These are phyloP conservation scores for Coleophoma crateriformis DNA, from an alignment of 2,329 filamentous ascomycete genomes.

Conservation along the genomic window DNA sequence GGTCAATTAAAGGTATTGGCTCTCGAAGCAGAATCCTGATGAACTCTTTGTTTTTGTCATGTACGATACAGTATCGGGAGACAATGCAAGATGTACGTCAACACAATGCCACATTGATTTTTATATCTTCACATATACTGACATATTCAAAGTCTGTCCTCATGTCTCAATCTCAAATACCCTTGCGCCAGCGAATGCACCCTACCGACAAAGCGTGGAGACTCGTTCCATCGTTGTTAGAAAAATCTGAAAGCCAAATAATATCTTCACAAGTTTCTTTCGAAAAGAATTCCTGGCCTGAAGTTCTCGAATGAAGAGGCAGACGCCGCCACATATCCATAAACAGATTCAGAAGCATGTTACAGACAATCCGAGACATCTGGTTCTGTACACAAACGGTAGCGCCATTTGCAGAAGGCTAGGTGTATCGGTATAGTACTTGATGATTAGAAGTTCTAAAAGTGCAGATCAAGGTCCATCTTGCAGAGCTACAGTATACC, in stretches of 20 bases:
- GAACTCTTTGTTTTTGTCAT: conserved; percentile 19
- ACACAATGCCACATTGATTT: background rate
- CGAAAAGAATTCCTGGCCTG: too few relatives aligned
- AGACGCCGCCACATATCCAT: too few relatives aligned
- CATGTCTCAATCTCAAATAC: conserved; percentile 14
- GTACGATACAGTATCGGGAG: conserved; percentile 13
- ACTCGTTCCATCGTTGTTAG: conserved; percentile 15
- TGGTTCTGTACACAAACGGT: too few relatives aligned
- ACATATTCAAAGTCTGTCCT: conserved; percentile 9
- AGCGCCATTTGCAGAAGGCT: too few relatives aligned
- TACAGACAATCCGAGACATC: too few relatives aligned
- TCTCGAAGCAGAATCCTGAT: conserved; percentile 13
- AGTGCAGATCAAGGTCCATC: too few relatives aligned
- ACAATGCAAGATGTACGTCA: conserved; percentile 14
- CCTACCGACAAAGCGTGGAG: conserved; percentile 9
- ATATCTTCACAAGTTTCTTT: too few relatives aligned
- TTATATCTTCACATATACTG: background rate
- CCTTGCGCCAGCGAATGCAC: conserved; percentile 1
- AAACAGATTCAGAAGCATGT: too few relatives aligned
- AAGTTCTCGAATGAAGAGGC: too few relatives aligned
- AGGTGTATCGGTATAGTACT: too few relatives aligned
- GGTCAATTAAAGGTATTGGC: conserved; percentile 11
- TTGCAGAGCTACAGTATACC: too few relatives aligned
- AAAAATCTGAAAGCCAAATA: conserved; percentile 6
- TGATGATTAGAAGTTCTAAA: too few relatives aligned